Evolutionary conservation across 108 stramenopile species (phyloP), one percentile per base, ranked within the genome.

Genomic region (Phaeodactylum tricornutum): DNA sequence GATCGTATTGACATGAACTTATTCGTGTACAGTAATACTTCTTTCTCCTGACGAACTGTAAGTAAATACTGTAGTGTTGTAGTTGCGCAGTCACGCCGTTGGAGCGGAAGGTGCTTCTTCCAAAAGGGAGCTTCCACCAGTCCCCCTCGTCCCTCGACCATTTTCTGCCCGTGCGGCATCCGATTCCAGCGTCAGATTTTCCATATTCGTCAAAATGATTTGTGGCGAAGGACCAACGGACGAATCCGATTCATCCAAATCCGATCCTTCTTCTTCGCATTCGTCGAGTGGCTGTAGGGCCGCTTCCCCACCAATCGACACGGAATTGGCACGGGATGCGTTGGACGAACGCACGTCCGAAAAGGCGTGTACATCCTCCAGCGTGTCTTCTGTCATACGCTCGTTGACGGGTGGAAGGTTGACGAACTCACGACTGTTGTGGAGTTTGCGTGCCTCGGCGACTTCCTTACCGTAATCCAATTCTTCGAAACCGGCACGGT

Each of bases 321-420:
- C 55, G 7, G 22, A 19, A n/a, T 28, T 32, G n/a, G 40, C 27
- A 8, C 41, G 43, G 9, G 60, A 29, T 3, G 62, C 59, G 24
- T 45, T 48, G 1, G 43, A 48, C 4, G 54, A 53, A 26, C 54
- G 57, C 25, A 74, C 34, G 61, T 84, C 77, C 26, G 56, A 47
- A 70, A 84, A 77, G 19, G 79, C 83, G 44, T 75, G 74, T 19
- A 47, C 57, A 60, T 84, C 83, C 23, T 84, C 78, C 58, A 84
- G 44, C 6, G 74, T 70, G 39, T 75, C 83, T 38, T 84, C 83
- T 29, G 71, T 63, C 52, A 84, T 46, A 5, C 83, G 60, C 50
- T 84, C 83, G 26, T 64, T 69, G 39, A 84, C 53, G 0, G 76
- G 59, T 25, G 75, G 71, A 32, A 84, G 43, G 29, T 61, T 61